Base-by-base conservation (phyloP, 257 asterid genomes). In the Scutellaria barbata region DNA sequence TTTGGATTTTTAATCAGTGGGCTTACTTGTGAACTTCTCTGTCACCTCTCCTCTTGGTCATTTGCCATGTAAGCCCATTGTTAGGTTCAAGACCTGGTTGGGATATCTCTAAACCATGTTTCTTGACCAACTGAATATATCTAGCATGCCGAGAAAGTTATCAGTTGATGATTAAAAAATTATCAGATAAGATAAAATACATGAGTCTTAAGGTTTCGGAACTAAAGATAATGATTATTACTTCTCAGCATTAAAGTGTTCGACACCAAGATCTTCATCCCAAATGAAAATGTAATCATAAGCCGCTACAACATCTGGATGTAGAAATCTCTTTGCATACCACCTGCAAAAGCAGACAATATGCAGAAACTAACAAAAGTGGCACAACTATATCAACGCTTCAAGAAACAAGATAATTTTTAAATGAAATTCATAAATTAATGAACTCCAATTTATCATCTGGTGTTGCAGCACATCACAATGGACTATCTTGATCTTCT, bases 201-300 rank as follows among this genome's bases (percentile, higher is more conserved):
- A 75, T 0, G 56, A 43, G 18, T 1, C 47, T 41, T 18, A 52
- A 60, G 50, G 56, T 39, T 40, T 55, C 39, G 13, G 35, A 47
- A 68, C 13, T 13, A 37, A 47, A 20, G 35, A 57, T 50, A 52
- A 63, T n/a, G 74, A 58, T 54, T 51, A 75, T 79, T 85, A 92
- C 98, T 69, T 90, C 10, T 87, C 96, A 37, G 90, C 92, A 77
- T 92, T 88, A 68, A 92, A 95, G 81, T 89, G 98, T 81, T 92
- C 95, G 55, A 95, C 98, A 72, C 99, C 98, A 81, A 95, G 99
- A 86, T 95, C 99, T 81, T 95, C 99, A 78, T 95, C 99, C 99
- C 99, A 92, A 70, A 95, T 89, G 76, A 92, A 92, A 72, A 95
- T 92, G 80, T 92, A 95, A 22, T 95, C 98, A 85, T 95, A 95